Percentiles rank a stretch among this genome's conserved stretches.
These are phyloP conservation scores for Ambrosia trifida DNA, from an alignment of 129 eudicot species.

Conservation along the genomic window DNA sequence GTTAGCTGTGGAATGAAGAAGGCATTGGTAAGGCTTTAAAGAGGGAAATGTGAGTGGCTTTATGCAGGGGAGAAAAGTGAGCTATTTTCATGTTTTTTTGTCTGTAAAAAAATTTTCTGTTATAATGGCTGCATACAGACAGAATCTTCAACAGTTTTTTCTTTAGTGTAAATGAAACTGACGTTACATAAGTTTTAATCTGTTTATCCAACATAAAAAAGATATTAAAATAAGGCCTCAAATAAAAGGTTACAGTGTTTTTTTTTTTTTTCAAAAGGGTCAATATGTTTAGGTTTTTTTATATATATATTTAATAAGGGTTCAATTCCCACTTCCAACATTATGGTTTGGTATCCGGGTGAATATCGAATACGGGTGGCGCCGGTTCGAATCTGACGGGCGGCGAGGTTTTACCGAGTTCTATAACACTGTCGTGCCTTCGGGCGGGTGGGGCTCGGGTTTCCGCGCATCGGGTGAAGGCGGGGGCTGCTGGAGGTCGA, in stretches of 20 bases:
- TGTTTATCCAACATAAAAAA: constrained; percentile 15
- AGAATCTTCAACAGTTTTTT: constrained; percentile 42
- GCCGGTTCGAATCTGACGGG: too few species aligned
- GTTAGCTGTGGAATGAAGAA: constrained; percentile 14
- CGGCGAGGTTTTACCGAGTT: too few species aligned
- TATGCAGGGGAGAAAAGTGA: constrained; percentile 38
- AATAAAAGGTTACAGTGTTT: constrained; percentile 4
- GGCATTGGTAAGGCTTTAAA: constrained; percentile 42
- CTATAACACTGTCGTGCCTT: too few species aligned
- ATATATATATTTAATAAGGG: too few species aligned
- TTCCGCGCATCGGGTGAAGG: too few species aligned
- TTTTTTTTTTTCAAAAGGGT: background rate
- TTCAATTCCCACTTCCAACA: too few species aligned
- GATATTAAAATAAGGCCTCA: background rate
- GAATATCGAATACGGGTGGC: too few species aligned
- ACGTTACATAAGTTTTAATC: constrained; percentile 14
- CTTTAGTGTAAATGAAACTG: constrained; percentile 22
- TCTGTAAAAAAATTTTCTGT: constrained; percentile 40
- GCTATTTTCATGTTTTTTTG: constrained; percentile 36
- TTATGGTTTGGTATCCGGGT: too few species aligned
- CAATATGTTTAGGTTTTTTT: background rate
- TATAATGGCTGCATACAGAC: constrained; percentile 37
- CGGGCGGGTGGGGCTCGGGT: too few species aligned
- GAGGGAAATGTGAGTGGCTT: constrained; percentile 32
- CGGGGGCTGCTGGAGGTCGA: too few species aligned